Base-by-base conservation (phyloP, 2,329 filamentous ascomycete genomes). In the Zymoseptoria pseudotritici region DNA sequence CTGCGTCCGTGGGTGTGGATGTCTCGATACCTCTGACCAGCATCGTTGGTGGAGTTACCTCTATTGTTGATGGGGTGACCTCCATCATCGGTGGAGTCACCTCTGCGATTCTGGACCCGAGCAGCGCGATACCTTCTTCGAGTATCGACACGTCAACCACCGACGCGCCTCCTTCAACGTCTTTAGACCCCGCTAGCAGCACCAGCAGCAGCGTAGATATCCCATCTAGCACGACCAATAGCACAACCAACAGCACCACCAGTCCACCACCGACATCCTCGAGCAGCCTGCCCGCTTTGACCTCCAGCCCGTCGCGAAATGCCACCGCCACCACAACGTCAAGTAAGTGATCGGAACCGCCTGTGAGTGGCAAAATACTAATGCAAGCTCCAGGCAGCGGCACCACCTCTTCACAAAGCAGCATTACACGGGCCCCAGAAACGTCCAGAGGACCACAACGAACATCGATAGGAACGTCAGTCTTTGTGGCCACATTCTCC, bases 401-500 rank as follows among this genome's bases (percentile, higher is more conserved):
- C 22, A 63, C 65, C 17, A 62, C 60, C 42, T 65, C 66, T 2
- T 67, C 66, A 4, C 62, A 56, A 50, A 65, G 65, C 17, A 66
- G 64, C 6, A 59, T 65, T 17, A 61, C 57, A 53, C 29, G 17
- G 59, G 22, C 26, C 17, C 50, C 13, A 54, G 52, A 49, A 46
- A 36, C 55, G 24, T 50, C 59, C 11, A 66, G 57, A 31, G 36
- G 20, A 52, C 53, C 13, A 50, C 57, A 54, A 58, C 60, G 24
- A 56, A 65, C 42, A 57, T 56, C 31, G 56, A 55, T 24, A 46
- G 50, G 11, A 50, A 65, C 20, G 69, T 66, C 57, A 46, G 36
- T n/a, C 36, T 13, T 46, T 17, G 46, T 69, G n/a, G 63, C 65
- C 10, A 71, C 70, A 2, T 63, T 71, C 17, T 54, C 58, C 13